Base-by-base conservation (phyloP, 495 filamentous ascomycete genomes). In the Penicillium macrosclerotiorum region DNA sequence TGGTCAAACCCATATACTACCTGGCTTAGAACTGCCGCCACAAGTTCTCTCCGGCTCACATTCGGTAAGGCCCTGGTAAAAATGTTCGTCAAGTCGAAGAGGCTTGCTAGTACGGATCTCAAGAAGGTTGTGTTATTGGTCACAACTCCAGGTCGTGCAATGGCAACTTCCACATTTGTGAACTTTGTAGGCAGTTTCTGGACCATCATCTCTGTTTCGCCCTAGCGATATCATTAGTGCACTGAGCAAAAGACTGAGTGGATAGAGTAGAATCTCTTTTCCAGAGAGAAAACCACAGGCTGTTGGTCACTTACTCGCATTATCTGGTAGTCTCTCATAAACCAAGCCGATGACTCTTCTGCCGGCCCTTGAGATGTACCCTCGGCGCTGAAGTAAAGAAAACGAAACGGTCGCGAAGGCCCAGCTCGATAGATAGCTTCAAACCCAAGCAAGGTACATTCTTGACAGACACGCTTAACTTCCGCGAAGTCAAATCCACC, bases 301-400 rank as follows among this genome's bases (percentile, higher is more conserved):
- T n/a, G n/a, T n/a, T n/a, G n/a, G n/a, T 35, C 12, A 65, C 42
- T 53, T 14, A 53, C 50, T 5, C 54, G 54, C 67, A 77, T 72
- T n/a, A 64, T 50, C n/a, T 37, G 46, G 49, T 76, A 77, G 22
- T 72, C 55, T 0, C 60, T 36, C 47, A 63, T 45, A 9, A 67
- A 51, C 5, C n/a, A n/a, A n/a, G n/a, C n/a, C n/a, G 27, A 47
- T 12, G 65, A 60, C n/a, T 41, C 63, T 39, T 74, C 64, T 11
- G 31, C 59, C 22, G 59, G 62, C 42, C 78, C 74, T 23, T 68
- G 47, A 42, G 69, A 63, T 8, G 52, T 49, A 3, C 60, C 55
- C 3, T 60, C 59, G 20, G 68, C 75, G 34, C 71, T 75, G 37
- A 69, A 63, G 40, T 77, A 79, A 9, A 78, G 39, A 47, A 79